These are phyloP conservation scores for Acanthamoeba divionensis DNA, from an alignment of 208 protist genomes.

Conservation along the genomic window DNA sequence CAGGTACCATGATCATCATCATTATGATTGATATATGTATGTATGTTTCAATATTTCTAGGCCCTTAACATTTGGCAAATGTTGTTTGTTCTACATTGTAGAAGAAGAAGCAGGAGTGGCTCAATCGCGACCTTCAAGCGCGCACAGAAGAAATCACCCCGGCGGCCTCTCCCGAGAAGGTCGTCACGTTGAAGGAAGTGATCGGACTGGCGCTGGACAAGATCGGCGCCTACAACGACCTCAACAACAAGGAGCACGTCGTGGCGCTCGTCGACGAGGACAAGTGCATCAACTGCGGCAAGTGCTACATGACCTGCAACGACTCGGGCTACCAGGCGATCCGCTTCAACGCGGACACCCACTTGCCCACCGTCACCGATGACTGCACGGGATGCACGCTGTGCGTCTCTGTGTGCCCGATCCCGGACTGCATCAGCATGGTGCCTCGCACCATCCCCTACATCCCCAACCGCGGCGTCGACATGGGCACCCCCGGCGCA, in stretches of 20 bases:
- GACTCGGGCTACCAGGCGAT: slow-evolving; percentile 83
- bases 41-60: too few species aligned
- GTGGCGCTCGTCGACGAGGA: slow-evolving; percentile 83
- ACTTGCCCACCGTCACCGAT: slow-evolving; percentile 77
- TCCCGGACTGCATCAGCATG: slow-evolving; percentile 86
- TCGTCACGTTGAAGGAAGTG: slow-evolving; percentile 63
- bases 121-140: background rate
- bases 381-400: slow-evolving; percentile 84
- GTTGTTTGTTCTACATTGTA: background rate
- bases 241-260: slow-evolving; percentile 80
- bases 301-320: slow-evolving; percentile 88
- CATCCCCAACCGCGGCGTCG: slow-evolving; percentile 72
- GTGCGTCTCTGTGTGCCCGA: slow-evolving; percentile 80
- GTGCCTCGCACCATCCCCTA: slow-evolving; percentile 70
- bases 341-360: slow-evolving; percentile 78
- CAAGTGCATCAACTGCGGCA: slow-evolving; percentile 88
- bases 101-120: background rate
- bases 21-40: too few species aligned
- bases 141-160: background rate
- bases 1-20: too few species aligned
- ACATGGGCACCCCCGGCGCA: background rate
- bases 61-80: too few species aligned
- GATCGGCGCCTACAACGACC: slow-evolving; percentile 76
- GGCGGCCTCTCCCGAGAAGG: background rate
- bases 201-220: slow-evolving; percentile 68